A percentile compares a stretch with the other conserved stretches of the same genome.
phyloP scores from a whole-genome alignment of 352 stramenopile genomes.

The Phytopythium vexans region DNA sequence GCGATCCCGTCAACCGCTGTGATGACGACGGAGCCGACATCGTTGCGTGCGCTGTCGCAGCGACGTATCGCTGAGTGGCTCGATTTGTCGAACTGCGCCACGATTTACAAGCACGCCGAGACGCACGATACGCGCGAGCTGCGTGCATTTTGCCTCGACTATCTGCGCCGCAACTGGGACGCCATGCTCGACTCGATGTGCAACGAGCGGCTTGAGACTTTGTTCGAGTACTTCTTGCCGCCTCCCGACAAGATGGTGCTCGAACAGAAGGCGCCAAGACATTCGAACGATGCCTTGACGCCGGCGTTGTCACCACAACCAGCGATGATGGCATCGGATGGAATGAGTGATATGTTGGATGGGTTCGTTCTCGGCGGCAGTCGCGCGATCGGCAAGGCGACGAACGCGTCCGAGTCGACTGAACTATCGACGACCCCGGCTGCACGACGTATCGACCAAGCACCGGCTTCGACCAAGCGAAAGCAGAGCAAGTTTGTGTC shows the following conservation, averaged over 20 bases:
- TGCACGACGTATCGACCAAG: too few species aligned
- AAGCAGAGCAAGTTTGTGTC: conserved; percentile 58
- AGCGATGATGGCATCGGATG: neutral
- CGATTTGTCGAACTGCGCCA: conserved; percentile 56
- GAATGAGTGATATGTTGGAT: neutral
- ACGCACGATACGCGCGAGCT: conserved; percentile 41
- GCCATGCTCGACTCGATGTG: conserved; percentile 59
- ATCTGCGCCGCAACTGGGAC: conserved; percentile 75
- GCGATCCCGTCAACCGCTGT: neutral
- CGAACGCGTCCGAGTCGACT: too few species aligned
- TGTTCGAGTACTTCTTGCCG: conserved; percentile 66
- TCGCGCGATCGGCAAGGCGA: too few species aligned
- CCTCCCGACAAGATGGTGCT: conserved; percentile 16
- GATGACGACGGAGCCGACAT: conserved; percentile 6
- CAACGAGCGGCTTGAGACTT: conserved; percentile 50
- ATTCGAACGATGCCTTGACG: conserved; percentile 5
- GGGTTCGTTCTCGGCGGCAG: neutral
- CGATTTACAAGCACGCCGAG: conserved; percentile 60
- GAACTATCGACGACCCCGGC: too few species aligned
- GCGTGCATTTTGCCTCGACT: conserved; percentile 45
- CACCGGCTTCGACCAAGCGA: conserved; percentile 11
- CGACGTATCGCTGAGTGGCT: conserved; percentile 44
- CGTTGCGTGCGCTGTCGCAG: conserved; percentile 43
- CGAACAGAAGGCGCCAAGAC: conserved; percentile 10
- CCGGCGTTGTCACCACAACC: conserved; percentile 11